These are phyloP conservation scores for Vitis cinerea DNA, from an alignment of 164 flowering plant genomes.

Conservation along the genomic window DNA sequence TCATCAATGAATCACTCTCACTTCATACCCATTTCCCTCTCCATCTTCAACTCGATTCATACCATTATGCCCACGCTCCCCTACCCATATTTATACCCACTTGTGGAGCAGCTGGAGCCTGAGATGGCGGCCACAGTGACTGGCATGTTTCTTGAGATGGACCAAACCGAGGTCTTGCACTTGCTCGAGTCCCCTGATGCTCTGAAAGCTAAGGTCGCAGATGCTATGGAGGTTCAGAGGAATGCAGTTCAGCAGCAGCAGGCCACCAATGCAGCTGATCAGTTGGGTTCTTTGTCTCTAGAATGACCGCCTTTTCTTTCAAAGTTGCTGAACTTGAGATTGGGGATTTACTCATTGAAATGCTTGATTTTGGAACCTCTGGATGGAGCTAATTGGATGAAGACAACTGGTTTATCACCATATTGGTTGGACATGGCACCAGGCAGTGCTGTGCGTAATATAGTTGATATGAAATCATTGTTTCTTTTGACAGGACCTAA, in stretches of 20 bases:
- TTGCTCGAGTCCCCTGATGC: conserved; percentile 81
- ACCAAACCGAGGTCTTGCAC: conserved; percentile 78
- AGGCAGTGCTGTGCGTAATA: too few species aligned
- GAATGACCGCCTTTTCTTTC: conserved; percentile 43
- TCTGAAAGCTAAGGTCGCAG: conserved; percentile 20
- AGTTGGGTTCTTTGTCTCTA: conserved; percentile 51
- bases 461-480: too few species aligned
- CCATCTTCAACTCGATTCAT: too few species aligned
- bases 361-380: conserved; percentile 2
- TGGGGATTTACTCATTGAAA: neutral
- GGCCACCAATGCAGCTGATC: conserved; percentile 51
- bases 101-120: conserved; percentile 72
- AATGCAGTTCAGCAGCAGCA: conserved; percentile 27
- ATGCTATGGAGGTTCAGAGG: too few species aligned
- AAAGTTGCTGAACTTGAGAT: neutral
- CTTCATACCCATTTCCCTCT: too few species aligned
- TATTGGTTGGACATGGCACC: too few species aligned
- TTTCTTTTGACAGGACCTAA: too few species aligned
- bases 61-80: too few species aligned
- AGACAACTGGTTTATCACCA: too few species aligned
- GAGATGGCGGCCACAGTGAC: conserved; percentile 73
- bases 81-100: conserved; percentile 47
- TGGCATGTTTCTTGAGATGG: conserved; percentile 27
- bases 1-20: too few species aligned
- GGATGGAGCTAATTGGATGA: too few species aligned